These are phyloP conservation scores for Monilinia vaccinii-corymbosi DNA, from an alignment of 2,329 filamentous ascomycete species.

Conservation along the genomic window DNA sequence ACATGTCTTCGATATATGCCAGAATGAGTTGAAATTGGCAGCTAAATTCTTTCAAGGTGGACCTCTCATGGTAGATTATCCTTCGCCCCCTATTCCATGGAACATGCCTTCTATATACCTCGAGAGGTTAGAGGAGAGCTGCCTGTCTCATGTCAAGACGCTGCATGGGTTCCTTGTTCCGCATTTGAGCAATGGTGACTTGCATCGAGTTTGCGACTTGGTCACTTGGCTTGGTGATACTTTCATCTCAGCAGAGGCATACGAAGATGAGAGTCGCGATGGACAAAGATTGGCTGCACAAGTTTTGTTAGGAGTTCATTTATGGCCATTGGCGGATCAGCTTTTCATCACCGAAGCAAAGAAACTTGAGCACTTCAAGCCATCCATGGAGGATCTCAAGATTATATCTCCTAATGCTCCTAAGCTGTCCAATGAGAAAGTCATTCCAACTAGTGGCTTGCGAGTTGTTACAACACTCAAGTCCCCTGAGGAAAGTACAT, in stretches of 20 bases:
- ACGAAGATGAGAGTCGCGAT: slow-evolving; percentile 22
- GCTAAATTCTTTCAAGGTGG: slow-evolving; percentile 26
- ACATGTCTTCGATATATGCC: slow-evolving; percentile 28
- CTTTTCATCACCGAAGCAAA: slow-evolving; percentile 27
- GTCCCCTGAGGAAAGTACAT: slow-evolving; percentile 45
- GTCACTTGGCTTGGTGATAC: slow-evolving; percentile 27
- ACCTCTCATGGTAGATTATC: slow-evolving; percentile 21
- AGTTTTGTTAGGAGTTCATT: slow-evolving; percentile 23
- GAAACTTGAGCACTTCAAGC: slow-evolving; percentile 27
- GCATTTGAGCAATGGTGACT: slow-evolving; percentile 23
- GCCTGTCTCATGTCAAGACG: slow-evolving; percentile 24
- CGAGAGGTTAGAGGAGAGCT: slow-evolving; percentile 24
- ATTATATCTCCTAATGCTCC: not conserved
- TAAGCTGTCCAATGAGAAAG: not conserved
- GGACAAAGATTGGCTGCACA: slow-evolving; percentile 21
- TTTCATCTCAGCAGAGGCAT: slow-evolving; percentile 22
- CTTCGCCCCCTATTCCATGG: slow-evolving; percentile 11
- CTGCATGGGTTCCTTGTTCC: slow-evolving; percentile 23
- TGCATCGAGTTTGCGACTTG: slow-evolving; percentile 23
- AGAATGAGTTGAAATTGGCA: slow-evolving; percentile 26
- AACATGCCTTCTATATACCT: slow-evolving; percentile 23
- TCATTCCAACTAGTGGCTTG: not conserved
- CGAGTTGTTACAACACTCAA: slow-evolving; percentile 11
- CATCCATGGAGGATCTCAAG: slow-evolving; percentile 23
- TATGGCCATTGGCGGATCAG: slow-evolving; percentile 27